Evolutionary conservation across 2,329 filamentous ascomycete genomes (phyloP), one percentile per base, ranked within the genome.

Genomic region (Hypoxylon sp.): DNA sequence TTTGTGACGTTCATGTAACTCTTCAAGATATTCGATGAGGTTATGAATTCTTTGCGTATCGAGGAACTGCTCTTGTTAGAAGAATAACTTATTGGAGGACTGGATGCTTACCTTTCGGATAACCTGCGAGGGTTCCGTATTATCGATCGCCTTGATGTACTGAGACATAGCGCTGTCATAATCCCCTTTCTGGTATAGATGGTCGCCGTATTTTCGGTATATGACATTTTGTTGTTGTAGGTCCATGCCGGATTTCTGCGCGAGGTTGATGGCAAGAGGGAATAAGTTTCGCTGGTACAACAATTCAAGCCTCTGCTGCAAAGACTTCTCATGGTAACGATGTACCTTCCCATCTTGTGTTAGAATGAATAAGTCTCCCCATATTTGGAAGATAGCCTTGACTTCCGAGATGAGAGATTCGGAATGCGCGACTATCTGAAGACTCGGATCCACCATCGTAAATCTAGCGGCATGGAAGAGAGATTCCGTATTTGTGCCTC

Each of bases 111-210:
- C 92, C 84, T 97, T 98, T 74, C 95, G 88, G 76, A 98, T 98
- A 51, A 98, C 94, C 77, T 98, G 95, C 1, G 95, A 98, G 5
- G 95, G 95, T 75, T 98, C 95, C 0, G 95, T 98, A 66, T 93
- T 96, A 77, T 98, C 94, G 66, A 99, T 98, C 0, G 97, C 95
- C 74, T 94, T 92, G 69, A 99, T 90, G 77, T 99, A 99, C 79
- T 98, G 96, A 75, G 97, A 92, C 97, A 99, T 99, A n/a, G 97
- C 94, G 5, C 93, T 96, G 77, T 99, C 96, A 76, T 95, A 99
- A 77, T 98, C 94, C 3, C 92, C 94, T 76, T 97, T 97, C 72
- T 97, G 93, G 76, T 99, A 98, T 3, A 98, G 81, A 75, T 95
- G 93, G 78, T 99, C 96, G 11, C 95, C 96, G 79, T 97, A 98